Percentiles rank a stretch among this genome's conserved stretches.
Evolutionary conservation across 1,284 basidiomycete species (phyloP).

Genomic region (Ustilago hordei): DNA sequence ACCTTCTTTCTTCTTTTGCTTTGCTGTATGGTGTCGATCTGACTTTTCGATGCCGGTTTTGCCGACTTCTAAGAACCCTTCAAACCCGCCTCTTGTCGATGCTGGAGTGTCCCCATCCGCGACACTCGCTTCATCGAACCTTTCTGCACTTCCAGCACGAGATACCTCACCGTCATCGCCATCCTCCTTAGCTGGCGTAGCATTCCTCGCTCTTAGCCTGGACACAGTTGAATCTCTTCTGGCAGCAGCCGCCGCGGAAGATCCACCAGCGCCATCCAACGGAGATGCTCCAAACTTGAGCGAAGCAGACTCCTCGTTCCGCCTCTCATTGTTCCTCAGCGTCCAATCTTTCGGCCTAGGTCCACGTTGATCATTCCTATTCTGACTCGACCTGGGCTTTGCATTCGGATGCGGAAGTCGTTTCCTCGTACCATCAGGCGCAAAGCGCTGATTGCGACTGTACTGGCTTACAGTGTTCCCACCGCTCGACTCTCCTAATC

Average conservation of each 20-base stretch:
- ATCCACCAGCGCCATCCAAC: background rate
- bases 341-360: slow-evolving; percentile 17
- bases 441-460: slow-evolving; percentile 44
- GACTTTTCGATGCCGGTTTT: slow-evolving; percentile 21
- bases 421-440: slow-evolving; percentile 36
- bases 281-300: slow-evolving; percentile 29
- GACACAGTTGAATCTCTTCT: slow-evolving; percentile 27
- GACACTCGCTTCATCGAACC: slow-evolving; percentile 12
- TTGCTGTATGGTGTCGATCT: slow-evolving; percentile 40
- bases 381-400: slow-evolving; percentile 15
- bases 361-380: slow-evolving; percentile 8
- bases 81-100: slow-evolving; percentile 7
- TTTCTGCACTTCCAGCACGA: slow-evolving; percentile 3
- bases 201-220: slow-evolving; percentile 23
- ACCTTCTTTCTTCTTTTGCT: slow-evolving; percentile 52
- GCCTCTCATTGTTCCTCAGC: slow-evolving; percentile 5
- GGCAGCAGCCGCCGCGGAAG: slow-evolving; percentile 11
- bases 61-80: slow-evolving; percentile 5
- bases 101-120: slow-evolving; percentile 2
- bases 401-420: slow-evolving; percentile 42
- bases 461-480: slow-evolving; percentile 30
- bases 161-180: background rate
- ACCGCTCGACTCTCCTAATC: slow-evolving; percentile 11
- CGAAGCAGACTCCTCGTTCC: slow-evolving; percentile 19
- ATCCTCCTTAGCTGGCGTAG: background rate